Base-by-base conservation (phyloP, 2,329 filamentous ascomycete species). In the Emericellopsis atlantica region DNA sequence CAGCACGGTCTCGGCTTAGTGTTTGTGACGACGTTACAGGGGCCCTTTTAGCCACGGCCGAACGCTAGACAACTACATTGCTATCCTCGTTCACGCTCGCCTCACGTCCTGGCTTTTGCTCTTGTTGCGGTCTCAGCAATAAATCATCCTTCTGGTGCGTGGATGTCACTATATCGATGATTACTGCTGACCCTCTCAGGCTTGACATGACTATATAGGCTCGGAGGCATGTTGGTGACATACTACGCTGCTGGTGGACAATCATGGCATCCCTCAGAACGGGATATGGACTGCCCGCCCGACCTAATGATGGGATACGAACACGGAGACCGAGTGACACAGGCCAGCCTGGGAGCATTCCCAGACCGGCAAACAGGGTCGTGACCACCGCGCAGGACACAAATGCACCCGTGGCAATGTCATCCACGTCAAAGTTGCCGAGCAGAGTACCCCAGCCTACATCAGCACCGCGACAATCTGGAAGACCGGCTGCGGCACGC, bases 191-290 rank as follows among this genome's bases (percentile, higher is more conserved):
- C 18, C 21, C 18, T 41, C 15, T 18, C 16, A 11, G 26, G 6
- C 16, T 31, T 26, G 15, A 33, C 40, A 31, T 32, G 32, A 15
- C 32, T 35, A 3, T 11, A 15, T 35, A 35, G 8, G 14, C 26
- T 31, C 26, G 21, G 8, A 16, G 35, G 36, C 35, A 42, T 42
- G 40, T 33, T 37, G 18, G 35, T 29, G 10, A 14, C 29, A 42
- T 14, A 18, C 8, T 14, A n/a, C 11, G 16, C 29, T 7, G 36
- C 18, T 11, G 47, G 53, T 51, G 55, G 55, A 53, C 51, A 44
- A 62, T 43, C 46, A 69, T 69, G 66, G 62, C 64, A 55, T 62
- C 64, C 51, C 54, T 59, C 42, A 59, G 57, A 51, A 54, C 54
- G 45, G 59, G 58, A 42, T 61, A 59, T 48, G 61, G 65, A 43